Base-by-base conservation (phyloP, 2,329 filamentous ascomycete species). In the Fusarium aywerte region DNA sequence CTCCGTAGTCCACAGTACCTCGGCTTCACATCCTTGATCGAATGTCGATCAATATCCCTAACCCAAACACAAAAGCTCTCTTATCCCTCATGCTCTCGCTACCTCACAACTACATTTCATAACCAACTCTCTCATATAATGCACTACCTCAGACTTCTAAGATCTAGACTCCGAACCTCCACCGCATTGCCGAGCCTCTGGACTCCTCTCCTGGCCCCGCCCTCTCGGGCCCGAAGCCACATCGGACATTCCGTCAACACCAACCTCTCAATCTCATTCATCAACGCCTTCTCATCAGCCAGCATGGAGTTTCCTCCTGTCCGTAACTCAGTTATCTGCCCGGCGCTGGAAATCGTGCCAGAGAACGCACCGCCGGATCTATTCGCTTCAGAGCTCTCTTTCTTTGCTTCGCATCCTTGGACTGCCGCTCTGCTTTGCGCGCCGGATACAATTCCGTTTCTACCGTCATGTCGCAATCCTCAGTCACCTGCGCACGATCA, bases 371-470 rank as follows among this genome's bases (percentile, higher is more conserved):
- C 73, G 0, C 60, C 68, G 1, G 51, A 56, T 36, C 70, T 78
- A 18, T 76, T 75, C 59, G 39, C 68, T 27, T 67, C 67, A 15
- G 72, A 76, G 42, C 43, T 77, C 25, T 50, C 65, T 32, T 72
- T 78, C 70, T 80, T 81, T 70, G 62, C 59, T 45, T 72, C 76
- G 1, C 70, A 78, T 29, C 74, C 78, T 9, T 80, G 79, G 79
- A 79, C 76, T 42, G 71, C 74, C 32, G 49, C 62, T 13, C 72
- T 78, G 25, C 73, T 80, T 12, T 60, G 59, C 2, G 60, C 58
- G 12, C 70, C 71, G 3, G 58, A 68, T 48, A 57, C 74, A 18
- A 73, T 77, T n/a, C 64, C 74, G 21, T 80, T 78, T 62, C 66
- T 78, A 31, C 75, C 77, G 13, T 71, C 74, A 35, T 75, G 75